These are phyloP conservation scores for Whalleya microplaca DNA, from an alignment of 2,329 filamentous ascomycete genomes.

Conservation along the genomic window DNA sequence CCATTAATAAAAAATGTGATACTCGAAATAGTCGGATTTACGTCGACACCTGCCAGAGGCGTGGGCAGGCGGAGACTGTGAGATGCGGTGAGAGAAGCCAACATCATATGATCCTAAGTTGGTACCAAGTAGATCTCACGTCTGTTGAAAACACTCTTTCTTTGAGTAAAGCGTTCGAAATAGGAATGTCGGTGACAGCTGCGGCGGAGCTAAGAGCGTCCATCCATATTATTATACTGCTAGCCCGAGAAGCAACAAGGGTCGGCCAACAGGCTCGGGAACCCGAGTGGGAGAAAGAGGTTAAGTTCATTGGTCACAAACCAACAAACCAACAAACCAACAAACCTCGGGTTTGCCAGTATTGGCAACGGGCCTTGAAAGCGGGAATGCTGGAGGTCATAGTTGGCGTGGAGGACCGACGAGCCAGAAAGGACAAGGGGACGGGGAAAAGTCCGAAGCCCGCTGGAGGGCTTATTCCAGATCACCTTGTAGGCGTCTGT, in stretches of 20 bases:
- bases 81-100: constrained; percentile 26
- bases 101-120: constrained; percentile 28
- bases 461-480: background rate
- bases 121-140: constrained; percentile 14
- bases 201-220: constrained; percentile 5
- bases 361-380: constrained; percentile 8
- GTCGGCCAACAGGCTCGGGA: background rate
- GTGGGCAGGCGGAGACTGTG: constrained; percentile 16
- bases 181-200: constrained; percentile 19
- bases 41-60: constrained; percentile 7
- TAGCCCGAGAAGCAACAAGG: constrained; percentile 1
- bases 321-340: constrained; percentile 15
- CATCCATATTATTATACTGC: constrained; percentile 9
- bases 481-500: background rate
- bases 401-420: constrained; percentile 12
- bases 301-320: constrained; percentile 20
- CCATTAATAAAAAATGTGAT: background rate
- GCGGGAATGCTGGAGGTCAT: constrained; percentile 13
- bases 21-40: background rate
- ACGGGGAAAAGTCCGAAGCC: background rate
- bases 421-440: background rate
- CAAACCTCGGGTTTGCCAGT: constrained; percentile 15
- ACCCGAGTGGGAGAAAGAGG: constrained; percentile 15
- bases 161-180: constrained; percentile 6
- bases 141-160: constrained; percentile 12